Conservation (phyloP, 106 monocot genomes). For the Chionographis japonica region DNA sequence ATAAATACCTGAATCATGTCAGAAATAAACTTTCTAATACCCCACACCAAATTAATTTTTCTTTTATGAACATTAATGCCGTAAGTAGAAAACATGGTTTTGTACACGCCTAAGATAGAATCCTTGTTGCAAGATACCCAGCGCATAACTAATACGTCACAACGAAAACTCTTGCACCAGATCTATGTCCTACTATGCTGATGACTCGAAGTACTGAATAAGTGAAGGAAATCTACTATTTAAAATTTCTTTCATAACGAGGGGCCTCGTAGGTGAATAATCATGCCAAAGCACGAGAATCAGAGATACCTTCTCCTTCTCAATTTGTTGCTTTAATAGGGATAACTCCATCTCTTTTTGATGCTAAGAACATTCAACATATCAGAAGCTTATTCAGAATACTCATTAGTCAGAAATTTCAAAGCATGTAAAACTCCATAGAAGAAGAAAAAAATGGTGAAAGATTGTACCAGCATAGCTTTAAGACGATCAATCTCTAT, state of each 20-base stretch:
- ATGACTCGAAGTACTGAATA: too few species aligned
- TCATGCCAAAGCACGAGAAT: neutral
- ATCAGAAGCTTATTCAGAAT: conserved; percentile 1
- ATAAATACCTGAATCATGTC: too few species aligned
- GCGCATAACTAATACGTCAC: too few species aligned
- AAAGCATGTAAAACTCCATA: neutral
- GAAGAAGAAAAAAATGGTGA: conserved; percentile 1
- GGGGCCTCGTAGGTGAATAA: neutral
- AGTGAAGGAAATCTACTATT: too few species aligned
- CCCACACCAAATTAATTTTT: neutral
- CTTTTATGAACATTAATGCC: too few species aligned
- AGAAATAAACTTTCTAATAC: too few species aligned
- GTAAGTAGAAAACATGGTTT: neutral
- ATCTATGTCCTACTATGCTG: too few species aligned
- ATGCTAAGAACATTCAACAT: conserved; percentile 24
- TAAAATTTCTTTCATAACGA: neutral
- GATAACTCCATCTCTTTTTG: conserved; percentile 61
- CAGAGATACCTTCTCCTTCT: conserved; percentile 58
- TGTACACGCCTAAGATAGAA: neutral
- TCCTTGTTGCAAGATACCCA: too few species aligned
- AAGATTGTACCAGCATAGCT: conserved; percentile 43
- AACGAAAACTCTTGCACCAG: too few species aligned
- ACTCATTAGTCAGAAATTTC: neutral
- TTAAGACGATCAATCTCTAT: conserved; percentile 39
- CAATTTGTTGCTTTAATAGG: conserved; percentile 51